Evolutionary conservation across 257 asterid species (phyloP), one percentile per base, ranked within the genome.

Genomic region (Capsicum pubescens): DNA sequence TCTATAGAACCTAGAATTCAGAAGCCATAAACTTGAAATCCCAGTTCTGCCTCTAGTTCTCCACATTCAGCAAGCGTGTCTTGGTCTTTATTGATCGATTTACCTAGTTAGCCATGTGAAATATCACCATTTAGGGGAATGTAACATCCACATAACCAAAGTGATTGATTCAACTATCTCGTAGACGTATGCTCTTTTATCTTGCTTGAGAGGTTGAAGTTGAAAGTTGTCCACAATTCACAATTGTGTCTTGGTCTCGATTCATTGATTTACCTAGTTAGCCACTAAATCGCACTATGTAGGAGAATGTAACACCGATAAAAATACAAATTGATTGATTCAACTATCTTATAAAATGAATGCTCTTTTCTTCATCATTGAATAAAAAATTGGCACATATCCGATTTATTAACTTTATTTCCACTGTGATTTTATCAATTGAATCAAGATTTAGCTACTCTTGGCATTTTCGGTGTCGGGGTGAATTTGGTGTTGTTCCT

Each of bases 391-490:
- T n/a, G n/a, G n/a, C n/a, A n/a, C n/a, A n/a, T n/a, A n/a, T 26
- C 11, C 58, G n/a, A 68, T 14, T 17, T 21, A 12, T n/a, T 84
- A 56, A 39, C 54, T 46, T 13, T 83, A n/a, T 39, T 68, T 69
- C 36, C n/a, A 19, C 14, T 17, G 52, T 46, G 21, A 5, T 32
- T 57, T 81, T 15, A 48, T 79, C 86, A 91, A 95, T 98, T 95
- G 81, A 95, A 95, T 87, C 97, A 95, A 93, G 98, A 98, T 39
- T 88, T 95, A 83, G 98, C 97, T 0, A 95, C 99, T 14, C 94
- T 95, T 3, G 99, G 98, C 7, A 94, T 95, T 88, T 95, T 95
- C 61, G 98, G 99, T 0, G 92, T 95, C 7, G 99, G 99, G 64
- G 97, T 95, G 87, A 95, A 95, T 91, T 85, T 95, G 83, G 99